Percentiles rank a stretch among this genome's conserved stretches.
Evolutionary conservation across 2,329 filamentous ascomycete genomes (phyloP).

Genomic region (Dactylellina parvicollis): DNA sequence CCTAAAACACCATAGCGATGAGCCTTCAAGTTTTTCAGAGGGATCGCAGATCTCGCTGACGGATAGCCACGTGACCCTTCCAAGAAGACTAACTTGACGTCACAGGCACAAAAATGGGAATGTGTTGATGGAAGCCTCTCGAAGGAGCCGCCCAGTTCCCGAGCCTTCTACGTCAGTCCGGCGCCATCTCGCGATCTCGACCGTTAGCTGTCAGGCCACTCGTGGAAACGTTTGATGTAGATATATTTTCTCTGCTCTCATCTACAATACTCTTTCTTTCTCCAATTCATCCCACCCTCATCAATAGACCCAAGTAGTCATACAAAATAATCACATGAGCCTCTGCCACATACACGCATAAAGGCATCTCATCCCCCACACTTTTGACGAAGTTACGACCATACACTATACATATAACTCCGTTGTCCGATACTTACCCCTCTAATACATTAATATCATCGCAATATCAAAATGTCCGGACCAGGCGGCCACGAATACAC

Average conservation of each 20-base stretch:
- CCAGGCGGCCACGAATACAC: constrained; percentile 70
- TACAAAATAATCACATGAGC: constrained; percentile 44
- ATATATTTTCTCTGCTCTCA: constrained; percentile 32
- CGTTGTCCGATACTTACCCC: background rate
- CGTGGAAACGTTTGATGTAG: background rate
- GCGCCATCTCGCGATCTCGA: constrained; percentile 31
- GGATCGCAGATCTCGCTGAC: background rate
- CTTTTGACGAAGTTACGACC: constrained; percentile 42
- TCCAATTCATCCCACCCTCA: constrained; percentile 13
- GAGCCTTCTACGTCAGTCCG: constrained; percentile 51
- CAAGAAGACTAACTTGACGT: constrained; percentile 19
- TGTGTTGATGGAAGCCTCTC: constrained; percentile 52
- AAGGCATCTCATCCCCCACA: constrained; percentile 6
- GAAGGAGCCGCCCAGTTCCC: constrained; percentile 38
- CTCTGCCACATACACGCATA: constrained; percentile 26
- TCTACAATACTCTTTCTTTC: constrained; percentile 3
- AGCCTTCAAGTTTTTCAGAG: too few relatives aligned
- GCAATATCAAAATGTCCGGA: constrained; percentile 48
- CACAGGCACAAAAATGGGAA: constrained; percentile 23
- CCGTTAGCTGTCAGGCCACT: constrained; percentile 35
- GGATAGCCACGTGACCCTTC: constrained; percentile 6
- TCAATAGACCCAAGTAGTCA: constrained; percentile 15
- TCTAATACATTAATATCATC: constrained; percentile 30
- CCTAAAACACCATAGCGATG: too few relatives aligned
- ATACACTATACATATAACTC: constrained; percentile 1